phyloP scores from a whole-genome alignment of 345 rosid species.

The Eucalyptus sp. region DNA sequence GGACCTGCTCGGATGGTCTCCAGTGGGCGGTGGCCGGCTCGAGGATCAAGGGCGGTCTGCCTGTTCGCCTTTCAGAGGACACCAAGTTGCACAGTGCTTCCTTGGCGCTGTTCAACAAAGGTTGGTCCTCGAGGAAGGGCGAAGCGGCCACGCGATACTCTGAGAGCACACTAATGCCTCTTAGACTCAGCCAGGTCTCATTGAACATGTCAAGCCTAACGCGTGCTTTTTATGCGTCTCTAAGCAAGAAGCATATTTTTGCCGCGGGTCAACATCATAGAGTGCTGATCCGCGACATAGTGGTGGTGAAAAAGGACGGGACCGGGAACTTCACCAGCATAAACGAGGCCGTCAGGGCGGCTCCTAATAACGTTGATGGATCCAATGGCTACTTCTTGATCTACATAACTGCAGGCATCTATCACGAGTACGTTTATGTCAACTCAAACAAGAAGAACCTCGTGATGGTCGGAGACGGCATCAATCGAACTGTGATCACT shows the following conservation, averaged over 20 bases:
- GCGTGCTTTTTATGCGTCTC: slow-evolving; percentile 36
- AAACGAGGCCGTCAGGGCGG: slow-evolving; percentile 33
- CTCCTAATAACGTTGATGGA: slow-evolving; percentile 15
- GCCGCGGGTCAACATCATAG: not conserved
- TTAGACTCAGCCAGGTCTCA: slow-evolving; percentile 3
- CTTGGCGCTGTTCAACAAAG: slow-evolving; percentile 10
- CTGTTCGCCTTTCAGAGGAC: not conserved
- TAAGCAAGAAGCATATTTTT: slow-evolving; percentile 34
- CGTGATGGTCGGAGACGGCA: slow-evolving; percentile 47
- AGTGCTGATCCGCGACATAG: slow-evolving; percentile 2
- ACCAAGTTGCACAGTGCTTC: slow-evolving; percentile 5
- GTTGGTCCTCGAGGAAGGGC: slow-evolving; percentile 2
- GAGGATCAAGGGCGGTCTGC: not conserved
- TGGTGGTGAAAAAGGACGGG: slow-evolving; percentile 26
- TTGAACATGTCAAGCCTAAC: slow-evolving; percentile 35
- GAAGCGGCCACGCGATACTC: not conserved
- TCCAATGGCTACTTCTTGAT: slow-evolving; percentile 23
- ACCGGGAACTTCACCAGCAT: slow-evolving; percentile 27
- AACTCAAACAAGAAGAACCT: slow-evolving; percentile 20
- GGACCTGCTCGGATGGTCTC: not conserved
- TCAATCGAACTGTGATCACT: slow-evolving; percentile 34
- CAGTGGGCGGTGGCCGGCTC: not conserved
- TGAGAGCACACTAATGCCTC: not conserved
- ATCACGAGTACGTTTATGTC: slow-evolving; percentile 36
- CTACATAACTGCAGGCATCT: slow-evolving; percentile 27